These are phyloP conservation scores for Apiotrichum veenhuisii DNA, from an alignment of 1,284 basidiomycete species.

Conservation along the genomic window DNA sequence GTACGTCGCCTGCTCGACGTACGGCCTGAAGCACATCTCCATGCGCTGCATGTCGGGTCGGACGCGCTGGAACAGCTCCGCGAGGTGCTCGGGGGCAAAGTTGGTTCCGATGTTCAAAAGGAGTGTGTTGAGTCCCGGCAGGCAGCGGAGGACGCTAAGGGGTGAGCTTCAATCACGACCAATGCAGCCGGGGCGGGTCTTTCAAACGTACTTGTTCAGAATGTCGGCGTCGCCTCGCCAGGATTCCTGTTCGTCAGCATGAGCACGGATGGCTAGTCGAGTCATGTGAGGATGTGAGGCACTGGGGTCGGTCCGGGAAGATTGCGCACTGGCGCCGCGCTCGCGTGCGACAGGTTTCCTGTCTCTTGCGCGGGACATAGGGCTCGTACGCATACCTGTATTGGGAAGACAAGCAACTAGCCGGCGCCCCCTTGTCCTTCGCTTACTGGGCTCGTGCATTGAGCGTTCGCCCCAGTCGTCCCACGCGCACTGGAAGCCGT, in stretches of 20 bases:
- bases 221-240: conserved; percentile 50
- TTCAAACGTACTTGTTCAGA: conserved; percentile 43
- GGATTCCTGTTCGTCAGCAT: conserved; percentile 27
- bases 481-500: too few relatives aligned
- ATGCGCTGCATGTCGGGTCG: conserved; percentile 37
- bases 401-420: too few relatives aligned
- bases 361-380: background rate
- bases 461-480: too few relatives aligned
- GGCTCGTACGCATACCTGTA: background rate
- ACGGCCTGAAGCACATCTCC: conserved; percentile 49
- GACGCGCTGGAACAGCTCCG: conserved; percentile 45
- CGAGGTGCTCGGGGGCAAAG: conserved; percentile 50
- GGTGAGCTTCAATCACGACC: background rate
- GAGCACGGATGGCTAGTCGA: background rate
- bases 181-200: too few relatives aligned
- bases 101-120: conserved; percentile 50
- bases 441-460: background rate
- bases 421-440: too few relatives aligned
- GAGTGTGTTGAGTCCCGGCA: conserved; percentile 36
- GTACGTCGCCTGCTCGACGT: conserved; percentile 49
- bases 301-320: background rate
- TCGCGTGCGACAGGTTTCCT: too few relatives aligned
- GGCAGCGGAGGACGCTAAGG: conserved; percentile 39
- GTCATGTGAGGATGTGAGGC: background rate
- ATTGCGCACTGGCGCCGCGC: too few relatives aligned